Evolutionary conservation across 23 red algal genomes (phyloP), one percentile per base, ranked within the genome.

Genomic region (Agarophyton chilense): DNA sequence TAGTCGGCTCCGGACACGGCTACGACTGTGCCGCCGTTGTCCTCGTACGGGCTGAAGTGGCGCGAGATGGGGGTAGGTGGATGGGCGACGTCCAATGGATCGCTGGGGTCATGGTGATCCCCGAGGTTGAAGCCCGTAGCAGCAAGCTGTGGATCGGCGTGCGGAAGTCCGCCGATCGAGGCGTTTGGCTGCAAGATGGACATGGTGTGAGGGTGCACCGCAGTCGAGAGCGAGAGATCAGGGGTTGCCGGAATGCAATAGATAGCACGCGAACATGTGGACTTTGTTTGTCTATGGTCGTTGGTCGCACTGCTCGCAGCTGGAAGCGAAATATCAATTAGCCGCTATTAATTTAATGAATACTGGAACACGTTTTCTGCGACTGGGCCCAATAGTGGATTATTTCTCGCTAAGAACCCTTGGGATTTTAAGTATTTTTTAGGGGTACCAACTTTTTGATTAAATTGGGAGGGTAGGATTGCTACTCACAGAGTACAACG

Each of bases 11-110:
- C 93, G 49, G 93, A 94, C 13, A 99, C 88, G 31, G 97, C 81
- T 13, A 95, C 60, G 38, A 95, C 95, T 13, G 81, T 94, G 33
- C 97, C 97, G 12, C 97, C 97, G 77, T 99, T 99, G 64, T 96
- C 87, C 65, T 95, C 77, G 77, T 99, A 99, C 41, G 97, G 97
- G 49, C 87, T 51, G 67, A 95, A 95, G 36, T 63, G 80, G 55
- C 81, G 91, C 2, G 77, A 58, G 36, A 61, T 22, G 12, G 85
- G 51, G 19, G 43, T 41, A 24, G 67, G 40, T 22, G 54, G 45
- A 60, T 68, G 52, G 31, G 76, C 72, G 25, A 68, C 43, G 39
- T 86, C 81, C 38, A 85, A 42, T 9, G 66, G 68, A 31, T 79
- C 91, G 13, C 61, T 47, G n/a, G 81, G 70, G 74, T 85, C 91